Evolutionary conservation across 2,329 filamentous ascomycete species (phyloP).

Genomic region (Paraphoma chrysanthemicola): DNA sequence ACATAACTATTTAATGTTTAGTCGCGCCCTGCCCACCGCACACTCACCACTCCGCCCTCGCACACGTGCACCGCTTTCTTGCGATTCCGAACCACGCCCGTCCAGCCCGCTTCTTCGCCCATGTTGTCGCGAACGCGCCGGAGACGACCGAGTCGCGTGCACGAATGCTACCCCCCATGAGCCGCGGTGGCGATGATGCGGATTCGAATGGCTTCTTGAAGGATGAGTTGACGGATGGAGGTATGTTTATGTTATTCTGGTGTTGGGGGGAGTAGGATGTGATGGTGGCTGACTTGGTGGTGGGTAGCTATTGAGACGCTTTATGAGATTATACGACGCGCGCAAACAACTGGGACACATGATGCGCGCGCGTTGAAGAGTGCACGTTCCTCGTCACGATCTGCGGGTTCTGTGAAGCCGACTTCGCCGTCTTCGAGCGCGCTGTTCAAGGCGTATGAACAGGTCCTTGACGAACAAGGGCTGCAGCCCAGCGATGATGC

Average conservation of each 20-base stretch:
- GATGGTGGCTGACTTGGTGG: background rate
- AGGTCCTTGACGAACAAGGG: slow-evolving; percentile 73
- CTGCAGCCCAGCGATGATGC: slow-evolving; percentile 76
- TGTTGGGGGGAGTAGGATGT: too few relatives aligned
- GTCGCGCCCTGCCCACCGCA: slow-evolving; percentile 8
- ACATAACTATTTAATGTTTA: slow-evolving; percentile 27
- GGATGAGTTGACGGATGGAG: slow-evolving; percentile 40
- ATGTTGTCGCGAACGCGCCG: slow-evolving; percentile 52
- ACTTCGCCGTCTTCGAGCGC: slow-evolving; percentile 71
- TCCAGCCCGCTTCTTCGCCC: slow-evolving; percentile 26
- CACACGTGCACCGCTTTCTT: slow-evolving; percentile 4
- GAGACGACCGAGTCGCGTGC: slow-evolving; percentile 42
- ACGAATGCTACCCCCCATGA: slow-evolving; percentile 54
- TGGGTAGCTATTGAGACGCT: slow-evolving; percentile 76
- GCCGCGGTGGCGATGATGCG: slow-evolving; percentile 43
- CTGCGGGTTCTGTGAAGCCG: background rate
- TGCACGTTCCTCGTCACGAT: background rate
- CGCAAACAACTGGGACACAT: slow-evolving; percentile 54
- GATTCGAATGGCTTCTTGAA: slow-evolving; percentile 51
- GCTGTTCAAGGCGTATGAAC: slow-evolving; percentile 81
- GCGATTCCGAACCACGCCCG: slow-evolving; percentile 2
- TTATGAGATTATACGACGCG: slow-evolving; percentile 76
- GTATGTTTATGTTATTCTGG: slow-evolving; percentile 26
- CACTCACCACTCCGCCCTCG: slow-evolving; percentile 8
- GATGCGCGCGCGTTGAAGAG: background rate